These are phyloP conservation scores for Geranium brycei DNA, from an alignment of 345 rosid genomes.

Conservation along the genomic window DNA sequence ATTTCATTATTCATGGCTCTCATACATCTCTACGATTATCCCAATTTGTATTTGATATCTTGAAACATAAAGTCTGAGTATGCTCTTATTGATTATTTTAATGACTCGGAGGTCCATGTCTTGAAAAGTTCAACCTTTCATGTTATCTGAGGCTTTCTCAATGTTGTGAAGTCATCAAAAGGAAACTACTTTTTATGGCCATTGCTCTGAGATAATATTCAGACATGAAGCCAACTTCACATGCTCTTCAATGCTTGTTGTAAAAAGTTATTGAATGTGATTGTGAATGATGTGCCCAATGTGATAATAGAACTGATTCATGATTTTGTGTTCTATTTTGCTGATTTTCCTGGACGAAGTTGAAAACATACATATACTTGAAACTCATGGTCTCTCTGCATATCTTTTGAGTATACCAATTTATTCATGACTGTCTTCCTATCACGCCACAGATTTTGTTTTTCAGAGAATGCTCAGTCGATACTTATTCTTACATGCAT, in stretches of 20 bases:
- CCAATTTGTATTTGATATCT: no score
- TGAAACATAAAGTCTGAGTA: not conserved
- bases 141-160: no score
- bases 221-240: not conserved
- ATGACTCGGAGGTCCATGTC: not conserved
- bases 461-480: not conserved
- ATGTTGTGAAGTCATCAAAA: no score
- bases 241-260: not conserved
- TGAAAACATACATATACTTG: not conserved
- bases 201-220: not conserved
- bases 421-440: not conserved
- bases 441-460: not conserved
- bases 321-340: not conserved
- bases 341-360: not conserved
- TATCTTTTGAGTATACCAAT: not conserved
- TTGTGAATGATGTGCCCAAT: not conserved
- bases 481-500: not conserved
- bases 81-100: not conserved
- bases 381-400: not conserved
- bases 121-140: no score
- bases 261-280: not conserved
- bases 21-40: no score
- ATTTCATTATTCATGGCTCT: not conserved
- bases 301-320: constrained; percentile 1
- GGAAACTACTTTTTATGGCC: not conserved